Evolutionary conservation across 768 basidiomycete genomes (phyloP).

Genomic region (Candolleomyces eurysporus): DNA sequence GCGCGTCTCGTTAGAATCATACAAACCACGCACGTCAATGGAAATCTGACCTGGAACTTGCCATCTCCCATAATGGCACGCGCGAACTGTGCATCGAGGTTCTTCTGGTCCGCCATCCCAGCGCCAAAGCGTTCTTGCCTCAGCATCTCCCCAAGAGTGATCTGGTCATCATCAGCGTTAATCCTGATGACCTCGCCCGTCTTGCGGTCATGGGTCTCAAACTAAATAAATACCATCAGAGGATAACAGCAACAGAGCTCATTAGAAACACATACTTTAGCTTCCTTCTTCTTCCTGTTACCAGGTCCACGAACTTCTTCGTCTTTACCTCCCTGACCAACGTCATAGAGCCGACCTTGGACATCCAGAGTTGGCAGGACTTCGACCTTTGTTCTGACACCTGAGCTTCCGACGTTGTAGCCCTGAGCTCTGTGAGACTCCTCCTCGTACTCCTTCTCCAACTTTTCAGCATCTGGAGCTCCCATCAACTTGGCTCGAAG

Average conservation of each 20-base stretch:
- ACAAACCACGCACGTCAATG: neutral
- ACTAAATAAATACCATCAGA: conserved; percentile 42
- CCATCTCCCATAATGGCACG: conserved; percentile 84
- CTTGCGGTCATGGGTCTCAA: conserved; percentile 87
- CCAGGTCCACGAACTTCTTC: conserved; percentile 44
- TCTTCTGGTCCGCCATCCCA: conserved; percentile 88
- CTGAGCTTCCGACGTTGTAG: conserved; percentile 33
- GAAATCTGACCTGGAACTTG: conserved; percentile 67
- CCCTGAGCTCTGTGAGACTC: conserved; percentile 55
- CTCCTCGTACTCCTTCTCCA: conserved; percentile 85
- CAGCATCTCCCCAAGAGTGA: conserved; percentile 87
- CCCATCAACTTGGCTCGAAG: conserved; percentile 88
- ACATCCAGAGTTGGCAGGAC: conserved; percentile 89
- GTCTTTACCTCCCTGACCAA: conserved; percentile 76
- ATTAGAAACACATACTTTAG: conserved; percentile 47
- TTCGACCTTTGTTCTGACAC: conserved; percentile 64
- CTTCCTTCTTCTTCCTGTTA: conserved; percentile 79
- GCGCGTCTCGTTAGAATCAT: neutral
- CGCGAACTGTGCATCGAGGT: conserved; percentile 88
- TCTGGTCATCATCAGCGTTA: conserved; percentile 87
- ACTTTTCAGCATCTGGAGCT: conserved; percentile 65
- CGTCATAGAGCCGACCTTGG: conserved; percentile 83
- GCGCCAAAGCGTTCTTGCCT: conserved; percentile 90
- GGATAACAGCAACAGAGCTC: conserved; percentile 3
- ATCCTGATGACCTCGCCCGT: conserved; percentile 87